These are phyloP conservation scores for Canna indica DNA, from an alignment of 176 grass and related monocot genomes.

Conservation along the genomic window DNA sequence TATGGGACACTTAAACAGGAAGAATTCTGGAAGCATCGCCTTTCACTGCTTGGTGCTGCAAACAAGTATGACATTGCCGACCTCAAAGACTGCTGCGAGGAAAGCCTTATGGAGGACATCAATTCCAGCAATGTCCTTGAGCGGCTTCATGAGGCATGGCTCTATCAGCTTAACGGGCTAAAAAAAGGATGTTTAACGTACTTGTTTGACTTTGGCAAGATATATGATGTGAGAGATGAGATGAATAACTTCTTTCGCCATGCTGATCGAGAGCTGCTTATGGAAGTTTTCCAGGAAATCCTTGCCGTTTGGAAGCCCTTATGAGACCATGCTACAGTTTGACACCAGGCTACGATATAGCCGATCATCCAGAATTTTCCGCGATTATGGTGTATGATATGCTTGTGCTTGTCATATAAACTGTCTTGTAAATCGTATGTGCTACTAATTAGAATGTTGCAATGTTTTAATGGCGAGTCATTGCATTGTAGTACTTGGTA, in stretches of 20 bases:
- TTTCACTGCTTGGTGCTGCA: slow-evolving; percentile 45
- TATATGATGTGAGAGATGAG: slow-evolving; percentile 67
- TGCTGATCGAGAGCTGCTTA: slow-evolving; percentile 58
- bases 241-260: slow-evolving; percentile 66
- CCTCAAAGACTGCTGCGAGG: slow-evolving; percentile 73
- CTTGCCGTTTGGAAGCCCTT: slow-evolving; percentile 56
- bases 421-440: neutral
- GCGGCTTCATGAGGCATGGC: slow-evolving; percentile 66
- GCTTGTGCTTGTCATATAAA: neutral
- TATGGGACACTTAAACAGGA: slow-evolving; percentile 59
- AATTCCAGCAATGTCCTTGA: slow-evolving; percentile 59
- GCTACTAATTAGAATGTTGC: neutral
- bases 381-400: neutral
- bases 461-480: neutral
- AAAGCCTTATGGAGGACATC: slow-evolving; percentile 77
- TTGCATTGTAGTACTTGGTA: neutral
- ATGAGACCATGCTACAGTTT: neutral
- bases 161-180: slow-evolving; percentile 42
- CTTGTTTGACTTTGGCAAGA: slow-evolving; percentile 86
- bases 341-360: too few relatives aligned
- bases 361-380: neutral
- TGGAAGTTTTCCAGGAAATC: slow-evolving; percentile 78
- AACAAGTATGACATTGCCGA: slow-evolving; percentile 62
- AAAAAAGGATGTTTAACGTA: slow-evolving; percentile 82
- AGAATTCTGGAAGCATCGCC: slow-evolving; percentile 71